Evolutionary conservation across 768 basidiomycete species (phyloP).

Genomic region (Phaffia tasmanica): DNA sequence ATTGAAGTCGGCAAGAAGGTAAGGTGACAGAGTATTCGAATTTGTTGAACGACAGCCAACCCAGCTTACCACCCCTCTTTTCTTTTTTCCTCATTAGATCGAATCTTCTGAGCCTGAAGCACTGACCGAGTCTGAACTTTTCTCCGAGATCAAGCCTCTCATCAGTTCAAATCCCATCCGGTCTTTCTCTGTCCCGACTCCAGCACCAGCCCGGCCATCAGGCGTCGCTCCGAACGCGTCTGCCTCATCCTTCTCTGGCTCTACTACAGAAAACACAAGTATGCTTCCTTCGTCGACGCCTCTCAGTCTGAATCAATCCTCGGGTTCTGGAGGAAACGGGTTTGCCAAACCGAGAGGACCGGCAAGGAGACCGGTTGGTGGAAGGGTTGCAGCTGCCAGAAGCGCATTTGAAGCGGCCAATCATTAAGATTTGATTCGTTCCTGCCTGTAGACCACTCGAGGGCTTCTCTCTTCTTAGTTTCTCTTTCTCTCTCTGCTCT

Average conservation of each 20-base stretch:
- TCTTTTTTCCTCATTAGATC: conserved; percentile 2
- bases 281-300: not conserved
- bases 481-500: no score
- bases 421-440: no score
- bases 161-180: not conserved
- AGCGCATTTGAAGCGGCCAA: conserved; percentile 6
- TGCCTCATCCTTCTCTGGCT: not conserved
- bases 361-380: conserved; percentile 11
- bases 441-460: no score
- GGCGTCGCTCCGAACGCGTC: not conserved
- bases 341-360: conserved; percentile 23
- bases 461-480: no score
- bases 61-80: not conserved
- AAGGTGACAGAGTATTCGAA: not conserved
- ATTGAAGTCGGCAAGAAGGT: conserved; percentile 22
- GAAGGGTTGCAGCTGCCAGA: conserved; percentile 18
- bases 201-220: not conserved
- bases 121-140: conserved; percentile 17
- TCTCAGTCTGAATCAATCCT: not conserved
- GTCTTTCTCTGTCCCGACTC: not conserved
- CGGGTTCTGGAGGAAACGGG: not conserved
- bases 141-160: conserved; percentile 10
- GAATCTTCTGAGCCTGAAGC: conserved; percentile 22
- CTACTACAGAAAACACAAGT: not conserved
- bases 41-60: not conserved